Evolutionary conservation across 192 early-diverging fungal genomes (phyloP).

Genomic region (Mortierella alpina): DNA sequence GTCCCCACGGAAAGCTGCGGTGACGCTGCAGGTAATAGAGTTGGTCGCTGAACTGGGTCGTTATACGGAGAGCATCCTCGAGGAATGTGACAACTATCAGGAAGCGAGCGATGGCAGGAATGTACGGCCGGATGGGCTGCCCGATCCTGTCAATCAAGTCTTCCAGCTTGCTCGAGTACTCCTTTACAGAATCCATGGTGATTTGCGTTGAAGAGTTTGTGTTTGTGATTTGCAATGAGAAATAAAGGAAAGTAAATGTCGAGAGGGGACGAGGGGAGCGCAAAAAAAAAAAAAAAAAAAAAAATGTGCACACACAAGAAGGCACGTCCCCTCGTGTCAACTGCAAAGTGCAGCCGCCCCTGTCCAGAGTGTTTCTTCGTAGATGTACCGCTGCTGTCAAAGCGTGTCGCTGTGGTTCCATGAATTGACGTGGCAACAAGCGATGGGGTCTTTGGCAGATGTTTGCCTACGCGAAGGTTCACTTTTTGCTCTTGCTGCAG

Average conservation of each 20-base stretch:
- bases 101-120: conserved; percentile 91
- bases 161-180: conserved; percentile 75
- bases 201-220: too few relatives aligned
- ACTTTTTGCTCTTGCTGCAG: too few relatives aligned
- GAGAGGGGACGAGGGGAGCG: background rate
- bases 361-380: too few relatives aligned
- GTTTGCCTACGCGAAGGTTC: too few relatives aligned
- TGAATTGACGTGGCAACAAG: background rate
- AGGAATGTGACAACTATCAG: conserved; percentile 97
- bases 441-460: background rate
- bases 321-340: too few relatives aligned
- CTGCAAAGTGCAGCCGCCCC: too few relatives aligned
- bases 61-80: conserved; percentile 91
- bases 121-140: conserved; percentile 88
- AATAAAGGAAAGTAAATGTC: too few relatives aligned
- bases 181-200: conserved; percentile 58
- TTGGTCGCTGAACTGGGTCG: conserved; percentile 92
- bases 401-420: background rate
- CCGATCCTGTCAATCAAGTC: conserved; percentile 78
- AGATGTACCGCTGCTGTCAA: background rate
- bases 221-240: too few relatives aligned
- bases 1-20: conserved; percentile 81
- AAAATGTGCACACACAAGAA: background rate
- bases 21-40: conserved; percentile 84
- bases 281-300: background rate